These are phyloP conservation scores for Meyerozyma sp. DNA, from an alignment of 1,139 yeast genomes.

Conservation along the genomic window DNA sequence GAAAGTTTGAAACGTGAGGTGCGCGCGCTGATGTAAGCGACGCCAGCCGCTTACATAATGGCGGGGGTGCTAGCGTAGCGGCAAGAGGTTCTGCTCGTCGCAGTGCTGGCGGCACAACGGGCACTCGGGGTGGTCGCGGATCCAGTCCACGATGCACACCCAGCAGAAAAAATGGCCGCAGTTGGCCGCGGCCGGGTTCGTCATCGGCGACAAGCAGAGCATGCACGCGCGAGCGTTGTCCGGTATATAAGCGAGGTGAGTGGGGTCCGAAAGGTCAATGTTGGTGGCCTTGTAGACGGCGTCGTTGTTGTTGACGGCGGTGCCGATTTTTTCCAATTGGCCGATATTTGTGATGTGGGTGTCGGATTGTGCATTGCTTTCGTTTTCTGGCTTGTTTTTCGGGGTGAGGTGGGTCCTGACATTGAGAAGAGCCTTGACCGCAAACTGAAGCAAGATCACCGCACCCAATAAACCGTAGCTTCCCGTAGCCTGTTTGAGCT, in stretches of 20 bases:
- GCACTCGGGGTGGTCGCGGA: slow-evolving; percentile 82
- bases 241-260: slow-evolving; percentile 63
- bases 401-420: slow-evolving; percentile 25
- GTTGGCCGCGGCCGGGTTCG: slow-evolving; percentile 75
- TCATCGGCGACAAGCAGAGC: slow-evolving; percentile 76
- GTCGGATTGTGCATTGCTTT: slow-evolving; percentile 5
- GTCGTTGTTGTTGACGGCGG: slow-evolving; percentile 8
- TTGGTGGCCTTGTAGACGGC: slow-evolving; percentile 6
- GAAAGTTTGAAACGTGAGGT: too few relatives aligned
- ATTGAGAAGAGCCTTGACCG: slow-evolving; percentile 39
- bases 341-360: slow-evolving; percentile 5
- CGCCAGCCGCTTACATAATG: too few relatives aligned
- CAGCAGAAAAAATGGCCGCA: slow-evolving; percentile 96
- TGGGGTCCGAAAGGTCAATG: slow-evolving; percentile 54
- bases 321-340: slow-evolving; percentile 16
- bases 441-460: slow-evolving; percentile 56
- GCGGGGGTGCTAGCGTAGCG: too few relatives aligned
- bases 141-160: slow-evolving; percentile 88
- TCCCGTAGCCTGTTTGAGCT: slow-evolving; percentile 37
- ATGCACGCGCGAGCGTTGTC: slow-evolving; percentile 70
- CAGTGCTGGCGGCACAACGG: slow-evolving; percentile 83
- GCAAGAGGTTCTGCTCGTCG: slow-evolving; percentile 68
- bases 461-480: slow-evolving; percentile 79
- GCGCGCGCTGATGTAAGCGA: too few relatives aligned
- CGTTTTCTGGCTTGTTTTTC: slow-evolving; percentile 11